phyloP scores from a whole-genome alignment of 2,329 filamentous ascomycete species.

The Cercospora nicotianae region DNA sequence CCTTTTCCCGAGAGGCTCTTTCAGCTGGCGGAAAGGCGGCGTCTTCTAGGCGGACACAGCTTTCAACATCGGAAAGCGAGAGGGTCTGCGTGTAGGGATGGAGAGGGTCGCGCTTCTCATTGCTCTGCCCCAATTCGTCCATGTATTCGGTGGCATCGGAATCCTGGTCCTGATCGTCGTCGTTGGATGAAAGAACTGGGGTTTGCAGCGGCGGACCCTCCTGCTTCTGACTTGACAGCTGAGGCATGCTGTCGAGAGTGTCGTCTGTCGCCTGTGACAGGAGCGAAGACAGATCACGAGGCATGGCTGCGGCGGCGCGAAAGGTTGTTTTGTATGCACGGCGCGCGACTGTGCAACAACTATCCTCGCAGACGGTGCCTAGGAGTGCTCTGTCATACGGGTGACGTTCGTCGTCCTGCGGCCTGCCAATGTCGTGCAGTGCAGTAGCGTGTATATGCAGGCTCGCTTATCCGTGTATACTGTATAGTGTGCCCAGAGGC shows the following conservation, averaged over 20 bases:
- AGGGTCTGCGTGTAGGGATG: slow-evolving; percentile 75
- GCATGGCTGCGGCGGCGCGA: slow-evolving; percentile 37
- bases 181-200: neutral
- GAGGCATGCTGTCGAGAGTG: slow-evolving; percentile 34
- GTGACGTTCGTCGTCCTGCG: slow-evolving; percentile 10
- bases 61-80: slow-evolving; percentile 64
- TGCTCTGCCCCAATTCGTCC: slow-evolving; percentile 21
- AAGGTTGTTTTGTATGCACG: slow-evolving; percentile 9
- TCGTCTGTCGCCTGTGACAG: slow-evolving; percentile 35
- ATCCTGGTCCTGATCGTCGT: slow-evolving; percentile 13
- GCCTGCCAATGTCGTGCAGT: neutral
- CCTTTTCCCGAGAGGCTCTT: slow-evolving; percentile 61
- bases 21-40: slow-evolving; percentile 60
- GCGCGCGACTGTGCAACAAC: slow-evolving; percentile 6
- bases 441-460: slow-evolving; percentile 6
- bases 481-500: neutral
- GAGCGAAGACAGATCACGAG: slow-evolving; percentile 42
- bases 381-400: slow-evolving; percentile 8
- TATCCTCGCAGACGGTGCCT: slow-evolving; percentile 3
- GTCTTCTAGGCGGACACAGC: slow-evolving; percentile 60
- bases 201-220: slow-evolving; percentile 29
- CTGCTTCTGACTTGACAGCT: slow-evolving; percentile 35
- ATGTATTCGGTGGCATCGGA: slow-evolving; percentile 20
- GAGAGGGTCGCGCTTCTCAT: slow-evolving; percentile 54
- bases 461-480: neutral